A percentile compares a stretch with the other conserved stretches of the same genome.
These are phyloP conservation scores for Parathielavia hyrcaniae DNA, from an alignment of 495 filamentous ascomycete species.

Conservation along the genomic window DNA sequence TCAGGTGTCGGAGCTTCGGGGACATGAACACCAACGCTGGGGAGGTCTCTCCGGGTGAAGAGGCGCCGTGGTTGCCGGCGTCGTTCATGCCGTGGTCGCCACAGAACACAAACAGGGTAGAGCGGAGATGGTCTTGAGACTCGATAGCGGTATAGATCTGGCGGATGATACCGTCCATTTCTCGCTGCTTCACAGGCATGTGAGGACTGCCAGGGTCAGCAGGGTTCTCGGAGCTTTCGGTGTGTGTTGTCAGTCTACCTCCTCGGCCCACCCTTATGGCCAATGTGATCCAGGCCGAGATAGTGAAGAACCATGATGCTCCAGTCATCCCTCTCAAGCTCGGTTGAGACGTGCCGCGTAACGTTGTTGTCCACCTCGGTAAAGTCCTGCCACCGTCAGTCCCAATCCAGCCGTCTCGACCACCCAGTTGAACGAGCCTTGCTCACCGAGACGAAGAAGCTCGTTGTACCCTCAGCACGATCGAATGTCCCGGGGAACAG, in stretches of 20 bases:
- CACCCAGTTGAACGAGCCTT: background rate
- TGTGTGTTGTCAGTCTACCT: conserved; percentile 45
- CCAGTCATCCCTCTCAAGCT: conserved; percentile 77
- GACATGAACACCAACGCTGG: conserved; percentile 88
- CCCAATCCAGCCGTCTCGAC: background rate
- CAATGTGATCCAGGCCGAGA: conserved; percentile 93
- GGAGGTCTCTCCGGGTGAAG: conserved; percentile 86
- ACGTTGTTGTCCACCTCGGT: conserved; percentile 97
- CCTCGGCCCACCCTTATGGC: conserved; percentile 88
- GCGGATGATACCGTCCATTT: conserved; percentile 84
- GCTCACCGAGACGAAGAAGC: conserved; percentile 96
- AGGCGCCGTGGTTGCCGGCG: conserved; percentile 93
- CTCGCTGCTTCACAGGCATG: conserved; percentile 86
- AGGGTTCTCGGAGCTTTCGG: no score
- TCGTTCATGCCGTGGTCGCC: conserved; percentile 99
- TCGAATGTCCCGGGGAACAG: conserved; percentile 85
- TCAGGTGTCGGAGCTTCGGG: conserved; percentile 64
- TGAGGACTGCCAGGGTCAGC: conserved; percentile 53
- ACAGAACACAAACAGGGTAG: conserved; percentile 76
- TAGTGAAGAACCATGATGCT: conserved; percentile 92
- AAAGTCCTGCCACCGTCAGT: conserved; percentile 66
- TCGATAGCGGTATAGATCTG: conserved; percentile 72
- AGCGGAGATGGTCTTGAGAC: conserved; percentile 58
- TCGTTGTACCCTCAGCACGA: conserved; percentile 84
- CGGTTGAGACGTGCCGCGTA: conserved; percentile 75